Conservation (phyloP, 2,329 filamentous ascomycete genomes). For the Neodidymelliopsis sp. region DNA sequence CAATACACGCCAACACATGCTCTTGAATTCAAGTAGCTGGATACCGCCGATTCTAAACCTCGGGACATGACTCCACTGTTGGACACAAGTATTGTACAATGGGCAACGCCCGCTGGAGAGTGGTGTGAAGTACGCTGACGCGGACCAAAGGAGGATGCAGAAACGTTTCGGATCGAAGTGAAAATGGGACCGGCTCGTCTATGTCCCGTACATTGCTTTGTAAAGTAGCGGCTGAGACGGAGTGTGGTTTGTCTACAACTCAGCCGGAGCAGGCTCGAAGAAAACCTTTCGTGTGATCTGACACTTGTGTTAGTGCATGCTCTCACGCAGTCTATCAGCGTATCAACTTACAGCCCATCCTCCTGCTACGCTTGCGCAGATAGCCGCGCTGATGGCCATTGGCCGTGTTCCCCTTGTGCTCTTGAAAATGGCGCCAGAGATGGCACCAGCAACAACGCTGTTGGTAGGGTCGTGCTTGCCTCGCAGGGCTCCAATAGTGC, state of each 20-base stretch:
- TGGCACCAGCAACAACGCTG: conserved; percentile 80
- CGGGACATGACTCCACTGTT: conserved; percentile 15
- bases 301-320: conserved; percentile 2
- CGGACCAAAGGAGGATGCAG: conserved; percentile 22
- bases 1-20: conserved; percentile 10
- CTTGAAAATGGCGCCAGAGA: conserved; percentile 96
- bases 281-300: conserved; percentile 40
- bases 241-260: conserved; percentile 2
- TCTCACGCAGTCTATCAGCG: neutral
- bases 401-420: conserved; percentile 88
- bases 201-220: neutral
- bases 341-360: conserved; percentile 75
- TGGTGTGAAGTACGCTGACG: conserved; percentile 26
- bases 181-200: conserved; percentile 4
- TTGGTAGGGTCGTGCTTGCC: conserved; percentile 76
- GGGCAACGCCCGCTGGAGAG: conserved; percentile 24
- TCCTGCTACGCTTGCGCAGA: conserved; percentile 86
- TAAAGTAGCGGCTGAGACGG: neutral
- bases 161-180: conserved; percentile 19
- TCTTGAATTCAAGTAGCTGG: conserved; percentile 3
- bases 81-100: conserved; percentile 31
- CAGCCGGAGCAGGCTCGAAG: conserved; percentile 29
- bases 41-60: conserved; percentile 15
- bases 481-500: conserved; percentile 49
- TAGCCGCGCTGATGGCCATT: conserved; percentile 92